A percentile compares a stretch with the other conserved stretches of the same genome.
Evolutionary conservation across 306 rosid genomes (phyloP).

Genomic region (Begonia loranthoides): DNA sequence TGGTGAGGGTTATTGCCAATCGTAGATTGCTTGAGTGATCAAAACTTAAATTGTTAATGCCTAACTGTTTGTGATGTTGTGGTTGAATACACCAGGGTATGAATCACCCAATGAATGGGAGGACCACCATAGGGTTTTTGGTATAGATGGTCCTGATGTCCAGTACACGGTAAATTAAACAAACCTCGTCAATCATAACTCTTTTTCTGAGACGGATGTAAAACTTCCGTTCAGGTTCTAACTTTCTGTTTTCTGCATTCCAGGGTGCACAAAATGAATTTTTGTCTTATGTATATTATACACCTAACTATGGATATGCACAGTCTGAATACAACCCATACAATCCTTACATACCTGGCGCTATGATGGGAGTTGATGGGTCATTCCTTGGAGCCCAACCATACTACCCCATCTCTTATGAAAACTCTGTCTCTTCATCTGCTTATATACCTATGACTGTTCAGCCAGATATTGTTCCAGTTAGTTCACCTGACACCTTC

Average conservation of each 20-base stretch:
- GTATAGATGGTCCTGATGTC: conserved; percentile 61
- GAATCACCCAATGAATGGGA: conserved; percentile 89
- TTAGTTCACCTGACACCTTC: conserved; percentile 40
- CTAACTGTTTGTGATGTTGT: conserved; percentile 7
- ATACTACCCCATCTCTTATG: conserved; percentile 54
- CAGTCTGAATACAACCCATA: conserved; percentile 95
- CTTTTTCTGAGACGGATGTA: background rate
- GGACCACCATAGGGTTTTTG: conserved; percentile 74
- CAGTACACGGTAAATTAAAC: conserved; percentile 45
- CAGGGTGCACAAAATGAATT: conserved; percentile 87
- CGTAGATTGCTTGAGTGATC: too few species aligned
- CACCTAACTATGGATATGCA: conserved; percentile 83
- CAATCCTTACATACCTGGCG: conserved; percentile 96
- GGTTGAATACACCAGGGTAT: conserved; percentile 36
- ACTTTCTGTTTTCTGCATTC: conserved; percentile 6
- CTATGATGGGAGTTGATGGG: conserved; percentile 69
- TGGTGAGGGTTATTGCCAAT: too few species aligned
- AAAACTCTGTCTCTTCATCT: conserved; percentile 45
- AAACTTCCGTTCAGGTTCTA: conserved; percentile 6
- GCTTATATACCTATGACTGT: conserved; percentile 50
- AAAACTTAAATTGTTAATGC: background rate
- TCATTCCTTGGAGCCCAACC: conserved; percentile 52
- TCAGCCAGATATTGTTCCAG: conserved; percentile 47
- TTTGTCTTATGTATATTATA: conserved; percentile 69
- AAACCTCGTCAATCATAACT: background rate